These are phyloP conservation scores for Colletotrichum eleusines DNA, from an alignment of 2,329 filamentous ascomycete species.

Conservation along the genomic window DNA sequence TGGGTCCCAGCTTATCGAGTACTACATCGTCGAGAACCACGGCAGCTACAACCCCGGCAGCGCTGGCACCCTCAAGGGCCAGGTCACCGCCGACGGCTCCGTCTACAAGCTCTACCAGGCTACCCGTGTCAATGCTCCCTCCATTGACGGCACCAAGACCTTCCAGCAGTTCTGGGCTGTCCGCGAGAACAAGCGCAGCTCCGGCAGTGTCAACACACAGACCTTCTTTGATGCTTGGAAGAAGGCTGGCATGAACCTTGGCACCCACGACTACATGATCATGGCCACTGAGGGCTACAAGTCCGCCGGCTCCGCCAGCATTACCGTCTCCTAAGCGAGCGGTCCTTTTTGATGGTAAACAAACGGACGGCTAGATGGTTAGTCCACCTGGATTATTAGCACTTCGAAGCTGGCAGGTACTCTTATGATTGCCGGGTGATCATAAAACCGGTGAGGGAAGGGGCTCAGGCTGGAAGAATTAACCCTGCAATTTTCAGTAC, in stretches of 20 bases:
- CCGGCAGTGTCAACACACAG: conserved; percentile 62
- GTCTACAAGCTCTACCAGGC: conserved; percentile 54
- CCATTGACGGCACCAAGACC: conserved; percentile 61
- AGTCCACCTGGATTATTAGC: neutral
- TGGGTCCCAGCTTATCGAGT: conserved; percentile 40
- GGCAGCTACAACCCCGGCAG: conserved; percentile 53
- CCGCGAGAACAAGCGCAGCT: conserved; percentile 60
- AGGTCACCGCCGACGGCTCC: conserved; percentile 52
- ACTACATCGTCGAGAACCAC: conserved; percentile 49
- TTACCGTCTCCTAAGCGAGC: conserved; percentile 45
- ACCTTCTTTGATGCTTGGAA: conserved; percentile 68
- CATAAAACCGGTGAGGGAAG: neutral
- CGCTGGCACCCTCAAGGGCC: conserved; percentile 50
- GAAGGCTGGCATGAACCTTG: conserved; percentile 60
- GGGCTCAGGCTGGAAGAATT: neutral
- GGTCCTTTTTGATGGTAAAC: neutral
- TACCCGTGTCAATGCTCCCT: conserved; percentile 56
- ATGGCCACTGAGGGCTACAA: conserved; percentile 66
- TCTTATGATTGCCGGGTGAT: neutral
- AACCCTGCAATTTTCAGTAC: neutral
- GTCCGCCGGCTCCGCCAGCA: conserved; percentile 60
- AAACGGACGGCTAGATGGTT: neutral
- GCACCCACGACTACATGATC: conserved; percentile 65
- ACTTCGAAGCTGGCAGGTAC: neutral
- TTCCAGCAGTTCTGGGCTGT: conserved; percentile 69